Evolutionary conservation across 768 basidiomycete species (phyloP), one percentile per base, ranked within the genome.

Genomic region (Boletales sp.): DNA sequence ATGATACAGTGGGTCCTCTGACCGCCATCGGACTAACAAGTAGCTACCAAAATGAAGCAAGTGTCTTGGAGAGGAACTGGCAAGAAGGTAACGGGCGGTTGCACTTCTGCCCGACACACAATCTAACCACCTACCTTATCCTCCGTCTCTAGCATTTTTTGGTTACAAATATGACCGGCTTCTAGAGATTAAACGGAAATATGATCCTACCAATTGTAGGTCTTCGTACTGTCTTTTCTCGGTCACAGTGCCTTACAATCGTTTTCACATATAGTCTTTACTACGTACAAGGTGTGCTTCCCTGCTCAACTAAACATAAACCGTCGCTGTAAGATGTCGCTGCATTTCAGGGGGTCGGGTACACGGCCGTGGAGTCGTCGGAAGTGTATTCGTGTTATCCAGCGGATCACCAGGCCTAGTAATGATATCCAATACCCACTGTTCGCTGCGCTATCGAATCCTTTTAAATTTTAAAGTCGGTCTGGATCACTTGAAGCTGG

Each of bases 141-240:
- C n/a, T 32, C 18, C 18, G 1, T n/a, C 8, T n/a, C 12, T 43
- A 58, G 54, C 54, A 5, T 59, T 59, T 4, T 21, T 21, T 21
- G 21, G 21, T 2, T 21, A 21, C 21, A 21, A 21, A 21, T 21
- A 21, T 4, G 21, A 21, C 21, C 21, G 21, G 21, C 21, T 21
- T 21, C 21, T 51, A 6, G 28, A 41, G 14, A 60, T 60, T 9
- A 57, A 57, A 28, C 51, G 48, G 17, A 49, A 37, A 12, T 60
- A 60, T 11, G 59, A 60, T 31, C 50, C 56, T 2, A 11, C 15
- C 8, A 55, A 54, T 25, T 60, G 54, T 55, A 28, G 13, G 54
- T 48, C n/a, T 31, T 6, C 6, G 18, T 8, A 17, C 30, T 33
- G 19, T 5, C 4, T 25, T 18, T 8, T 14, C 6, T 35, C 2